Evolutionary conservation across 805 yeast genomes (phyloP), one percentile per base, ranked within the genome.

Genomic region (Kluyveromyces starmeri): DNA sequence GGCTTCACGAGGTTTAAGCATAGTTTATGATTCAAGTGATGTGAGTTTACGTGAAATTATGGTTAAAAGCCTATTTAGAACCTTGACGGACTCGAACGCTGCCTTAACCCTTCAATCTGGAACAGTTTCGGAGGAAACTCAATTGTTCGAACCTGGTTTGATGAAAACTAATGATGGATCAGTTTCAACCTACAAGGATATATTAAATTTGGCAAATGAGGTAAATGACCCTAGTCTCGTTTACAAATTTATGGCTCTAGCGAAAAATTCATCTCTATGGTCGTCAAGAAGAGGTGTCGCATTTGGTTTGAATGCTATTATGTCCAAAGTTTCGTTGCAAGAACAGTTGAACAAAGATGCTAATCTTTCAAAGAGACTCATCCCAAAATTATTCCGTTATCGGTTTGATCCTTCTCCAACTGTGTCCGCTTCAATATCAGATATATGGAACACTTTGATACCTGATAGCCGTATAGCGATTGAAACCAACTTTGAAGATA

Each of bases 141-240:
- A 85, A 51, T 61, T 89, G 9, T 89, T 89, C 53, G 95, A 84
- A 28, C 78, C 83, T 1, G 95, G 94, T 24, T 67, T 74, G 4
- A 59, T 89, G 46, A 79, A 71, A 32, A 83, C 95, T 0, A 80
- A 78, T 30, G 92, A 83, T 41, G 86, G 89, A 1, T 82, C 95
- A 0, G 76, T 89, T 3, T 82, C 94, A 0, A 88, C 97, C 0
- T 89, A 89, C 54, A 83, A 81, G 48, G 98, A 89, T 57, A 83
- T 89, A 20, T 65, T 89, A 46, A 83, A 67, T 47, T 64, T 89
- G 32, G 96, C 98, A 0, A 75, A 92, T 1, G 98, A 89, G 51
- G 94, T 86, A 7, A 97, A 97, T 19, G 96, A 89, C 57, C 95
- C 97, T 10, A 73, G 92, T 44, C 69, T 89, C 44, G 96, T 89